Evolutionary conservation across 371 early-diverging fungal species (phyloP).

Genomic region (Mucor irregularis): DNA sequence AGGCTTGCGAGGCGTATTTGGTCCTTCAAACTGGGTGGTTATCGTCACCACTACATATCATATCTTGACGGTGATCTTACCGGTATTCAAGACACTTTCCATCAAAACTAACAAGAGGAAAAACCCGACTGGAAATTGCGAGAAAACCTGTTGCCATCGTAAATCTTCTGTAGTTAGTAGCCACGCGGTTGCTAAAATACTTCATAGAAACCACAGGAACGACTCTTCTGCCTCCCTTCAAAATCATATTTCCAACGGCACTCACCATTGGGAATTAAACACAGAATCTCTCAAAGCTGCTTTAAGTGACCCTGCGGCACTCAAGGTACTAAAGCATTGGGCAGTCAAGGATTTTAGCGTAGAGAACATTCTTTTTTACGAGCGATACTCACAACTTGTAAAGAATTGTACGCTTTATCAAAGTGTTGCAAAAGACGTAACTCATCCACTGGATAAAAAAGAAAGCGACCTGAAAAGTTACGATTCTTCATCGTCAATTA

Average conservation of each 20-base stretch:
- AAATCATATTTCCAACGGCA: no score
- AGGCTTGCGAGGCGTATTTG: background rate
- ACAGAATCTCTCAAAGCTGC: conserved; percentile 24
- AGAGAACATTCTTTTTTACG: conserved; percentile 41
- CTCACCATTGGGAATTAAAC: conserved; percentile 1
- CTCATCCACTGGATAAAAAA: no score
- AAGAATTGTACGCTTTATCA: no score
- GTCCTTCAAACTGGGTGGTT: conserved; percentile 17
- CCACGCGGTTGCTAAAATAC: no score
- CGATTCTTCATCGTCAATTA: no score
- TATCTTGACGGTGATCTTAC: conserved; percentile 6
- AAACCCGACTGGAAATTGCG: no score
- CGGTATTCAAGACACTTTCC: conserved; percentile 10
- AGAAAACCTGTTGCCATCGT: no score
- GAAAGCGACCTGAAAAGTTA: no score
- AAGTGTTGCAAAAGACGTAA: no score
- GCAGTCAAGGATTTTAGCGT: conserved; percentile 45
- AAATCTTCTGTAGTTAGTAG: no score
- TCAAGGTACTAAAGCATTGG: conserved; percentile 17
- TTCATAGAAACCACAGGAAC: no score
- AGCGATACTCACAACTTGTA: conserved; percentile 20
- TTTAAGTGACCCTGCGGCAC: conserved; percentile 11
- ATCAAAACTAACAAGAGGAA: background rate
- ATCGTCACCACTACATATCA: conserved; percentile 11
- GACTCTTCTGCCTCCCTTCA: no score